Base-by-base conservation (phyloP, 768 basidiomycete genomes). In the Mycena latifolia region DNA sequence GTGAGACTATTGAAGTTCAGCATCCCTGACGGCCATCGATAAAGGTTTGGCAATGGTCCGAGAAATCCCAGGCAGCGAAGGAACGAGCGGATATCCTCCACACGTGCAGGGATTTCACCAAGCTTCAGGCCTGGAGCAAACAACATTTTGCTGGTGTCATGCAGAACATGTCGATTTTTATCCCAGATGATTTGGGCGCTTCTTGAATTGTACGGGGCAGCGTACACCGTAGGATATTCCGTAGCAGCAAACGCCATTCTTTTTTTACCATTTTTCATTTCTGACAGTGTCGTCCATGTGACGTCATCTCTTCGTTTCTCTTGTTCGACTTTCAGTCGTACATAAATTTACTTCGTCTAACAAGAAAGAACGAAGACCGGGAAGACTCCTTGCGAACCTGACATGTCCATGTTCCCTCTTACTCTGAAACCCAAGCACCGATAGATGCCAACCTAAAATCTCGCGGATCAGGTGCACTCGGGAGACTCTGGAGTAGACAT, bases 31-130 rank as follows among this genome's bases (percentile, higher is more conserved):
- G 25, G 39, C 24, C n/a, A 14, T 37, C 12, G 45, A 15, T 46
- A 4, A 18, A 69, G 68, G 68, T 70, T 31, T 75, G 74, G 74
- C 72, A 71, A 46, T 75, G 74, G 74, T 71, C 70, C 1, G 68
- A 70, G 22, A 61, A 55, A 51, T 68, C 63, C 20, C 56, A 72
- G 28, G 69, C 69, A 24, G 70, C 67, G 9, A 70, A 69, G 41
- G 70, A 70, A 50, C 56, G 73, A 22, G 47, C 63, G 12, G 71
- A 75, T 65, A 63, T 74, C n/a, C 57, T 74, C 22, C 74, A 75
- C 54, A 67, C 73, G 27, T 70, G 71, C 61, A 54, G 71, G 50
- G 65, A 72, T 56, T 72, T 71, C 31, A n/a, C 20, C 14, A 69
- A 58, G 51, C 63, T 72, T 6, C 69, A 64, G 29, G 61, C 62